Percentiles rank a stretch among this genome's conserved stretches.
Evolutionary conservation across 2,329 filamentous ascomycete species (phyloP).

Genomic region (Truncatella angustata): DNA sequence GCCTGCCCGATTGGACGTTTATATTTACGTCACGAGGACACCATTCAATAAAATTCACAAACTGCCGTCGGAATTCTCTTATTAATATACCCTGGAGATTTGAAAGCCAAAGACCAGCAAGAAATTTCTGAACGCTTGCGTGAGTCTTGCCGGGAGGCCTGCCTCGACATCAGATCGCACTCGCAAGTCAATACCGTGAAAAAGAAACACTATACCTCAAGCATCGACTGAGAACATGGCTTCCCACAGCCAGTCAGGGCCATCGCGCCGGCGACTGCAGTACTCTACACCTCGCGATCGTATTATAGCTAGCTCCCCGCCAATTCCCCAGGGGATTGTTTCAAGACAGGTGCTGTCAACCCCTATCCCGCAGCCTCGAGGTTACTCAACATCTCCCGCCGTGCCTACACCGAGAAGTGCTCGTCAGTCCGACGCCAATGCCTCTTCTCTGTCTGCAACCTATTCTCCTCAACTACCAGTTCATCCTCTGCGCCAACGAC

Average conservation of each 20-base stretch:
- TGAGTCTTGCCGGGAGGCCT: too few species aligned
- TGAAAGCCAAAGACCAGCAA: too few species aligned
- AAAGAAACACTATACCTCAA: too few species aligned
- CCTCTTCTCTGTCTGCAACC: constrained; percentile 12
- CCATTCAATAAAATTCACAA: too few species aligned
- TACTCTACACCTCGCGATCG: constrained; percentile 9
- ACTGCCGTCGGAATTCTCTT: too few species aligned
- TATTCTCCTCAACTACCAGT: constrained; percentile 24
- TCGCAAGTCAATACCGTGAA: too few species aligned
- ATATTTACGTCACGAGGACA: too few species aligned
- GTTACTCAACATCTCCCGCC: background rate
- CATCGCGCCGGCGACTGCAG: background rate
- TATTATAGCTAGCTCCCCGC: constrained; percentile 11
- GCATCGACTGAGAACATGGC: background rate
- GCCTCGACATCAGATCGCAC: too few species aligned
- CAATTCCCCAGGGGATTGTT: background rate
- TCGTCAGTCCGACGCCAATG: constrained; percentile 10
- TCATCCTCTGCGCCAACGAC: constrained; percentile 20
- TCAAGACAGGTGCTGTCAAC: background rate
- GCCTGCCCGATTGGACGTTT: too few species aligned
- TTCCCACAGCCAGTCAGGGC: background rate
- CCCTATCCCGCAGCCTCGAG: background rate
- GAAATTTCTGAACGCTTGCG: too few species aligned
- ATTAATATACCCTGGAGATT: too few species aligned
- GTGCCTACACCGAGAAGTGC: background rate